Evolutionary conservation across 2,329 filamentous ascomycete genomes (phyloP).

Genomic region (Emericellopsis atlantica): DNA sequence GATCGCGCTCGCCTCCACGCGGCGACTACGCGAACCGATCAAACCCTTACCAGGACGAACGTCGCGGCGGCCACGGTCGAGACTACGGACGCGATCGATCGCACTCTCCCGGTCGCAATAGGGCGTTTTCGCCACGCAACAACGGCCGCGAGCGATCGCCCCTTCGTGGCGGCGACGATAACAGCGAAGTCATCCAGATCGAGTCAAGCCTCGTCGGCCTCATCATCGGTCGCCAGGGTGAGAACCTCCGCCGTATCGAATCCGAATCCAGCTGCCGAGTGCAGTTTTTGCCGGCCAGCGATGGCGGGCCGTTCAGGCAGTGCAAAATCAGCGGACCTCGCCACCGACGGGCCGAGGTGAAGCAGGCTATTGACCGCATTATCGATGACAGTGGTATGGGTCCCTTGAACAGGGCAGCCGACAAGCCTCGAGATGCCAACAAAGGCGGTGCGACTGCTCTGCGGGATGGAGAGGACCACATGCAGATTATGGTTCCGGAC

Average conservation of each 20-base stretch:
- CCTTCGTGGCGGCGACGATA: conserved; percentile 46
- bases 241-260: conserved; percentile 79
- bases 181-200: conserved; percentile 71
- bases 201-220: conserved; percentile 79
- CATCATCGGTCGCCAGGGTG: conserved; percentile 82
- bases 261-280: conserved; percentile 71
- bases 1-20: conserved; percentile 64
- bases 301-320: conserved; percentile 62
- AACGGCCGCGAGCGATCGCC: conserved; percentile 48
- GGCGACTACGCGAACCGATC: conserved; percentile 58
- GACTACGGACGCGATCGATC: conserved; percentile 54
- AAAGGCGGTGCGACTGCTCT: conserved; percentile 33
- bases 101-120: conserved; percentile 51
- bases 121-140: conserved; percentile 44
- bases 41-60: conserved; percentile 77
- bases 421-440: conserved; percentile 25
- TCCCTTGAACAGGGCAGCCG: conserved; percentile 29
- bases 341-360: conserved; percentile 62
- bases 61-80: conserved; percentile 45
- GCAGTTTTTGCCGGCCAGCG: conserved; percentile 71
- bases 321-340: conserved; percentile 75
- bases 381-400: conserved; percentile 62
- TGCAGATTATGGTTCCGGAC: conserved; percentile 92
- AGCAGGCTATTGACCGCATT: conserved; percentile 72
- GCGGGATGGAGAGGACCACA: conserved; percentile 70